phyloP scores from a whole-genome alignment of 2,329 filamentous ascomycete genomes.

The Parastagonospora nodorum region DNA sequence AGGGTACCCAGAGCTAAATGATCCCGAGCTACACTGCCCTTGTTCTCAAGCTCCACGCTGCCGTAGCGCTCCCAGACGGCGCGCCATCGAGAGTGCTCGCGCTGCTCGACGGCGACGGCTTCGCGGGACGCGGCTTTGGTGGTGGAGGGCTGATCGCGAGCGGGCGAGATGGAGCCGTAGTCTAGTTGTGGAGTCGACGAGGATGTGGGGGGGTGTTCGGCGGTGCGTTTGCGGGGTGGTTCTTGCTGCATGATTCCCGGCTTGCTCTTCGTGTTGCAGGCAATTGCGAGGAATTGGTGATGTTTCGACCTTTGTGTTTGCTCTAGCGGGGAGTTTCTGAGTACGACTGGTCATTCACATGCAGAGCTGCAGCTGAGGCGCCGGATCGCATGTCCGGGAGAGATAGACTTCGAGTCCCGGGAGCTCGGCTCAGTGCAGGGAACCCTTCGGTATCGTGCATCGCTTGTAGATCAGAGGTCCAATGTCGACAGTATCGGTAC shows the following conservation, averaged over 20 bases:
- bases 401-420: not conserved
- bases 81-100: conserved; percentile 57
- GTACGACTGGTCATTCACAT: too few species aligned
- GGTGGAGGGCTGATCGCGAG: not conserved
- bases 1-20: conserved; percentile 74
- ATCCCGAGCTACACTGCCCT: conserved; percentile 81
- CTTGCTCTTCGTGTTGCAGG: not conserved
- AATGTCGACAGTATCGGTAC: not conserved
- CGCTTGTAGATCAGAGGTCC: too few species aligned
- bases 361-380: not conserved
- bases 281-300: too few species aligned
- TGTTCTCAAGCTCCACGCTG: conserved; percentile 80
- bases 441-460: too few species aligned
- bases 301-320: too few species aligned
- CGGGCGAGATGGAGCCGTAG: not conserved
- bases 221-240: not conserved
- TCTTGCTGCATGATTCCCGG: not conserved
- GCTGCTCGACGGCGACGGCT: conserved; percentile 25
- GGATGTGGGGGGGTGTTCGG: not conserved
- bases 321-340: too few species aligned
- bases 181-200: not conserved
- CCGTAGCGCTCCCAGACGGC: conserved; percentile 63
- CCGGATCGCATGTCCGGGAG: not conserved
- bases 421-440: not conserved
- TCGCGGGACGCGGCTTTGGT: too few species aligned